Conservation (phyloP, 208 protist species). For the Trypanosoma avium region DNA sequence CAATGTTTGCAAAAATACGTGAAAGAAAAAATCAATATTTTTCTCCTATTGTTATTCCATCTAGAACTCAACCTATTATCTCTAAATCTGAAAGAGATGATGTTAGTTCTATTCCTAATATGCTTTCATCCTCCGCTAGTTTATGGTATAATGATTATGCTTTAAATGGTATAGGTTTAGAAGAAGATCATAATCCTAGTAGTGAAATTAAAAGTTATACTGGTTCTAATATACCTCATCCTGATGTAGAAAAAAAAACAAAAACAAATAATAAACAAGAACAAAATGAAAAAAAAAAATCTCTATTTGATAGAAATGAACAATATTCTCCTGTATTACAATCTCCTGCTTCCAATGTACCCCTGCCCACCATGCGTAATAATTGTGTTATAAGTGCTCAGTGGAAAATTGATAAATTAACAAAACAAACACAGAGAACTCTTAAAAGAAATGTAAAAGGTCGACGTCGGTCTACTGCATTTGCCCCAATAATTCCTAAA, state of each 20-base stretch:
- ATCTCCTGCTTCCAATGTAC: too few species aligned
- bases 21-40: neutral
- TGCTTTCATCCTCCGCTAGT: too few species aligned
- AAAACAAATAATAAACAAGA: neutral
- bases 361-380: too few species aligned
- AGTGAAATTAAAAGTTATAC: too few species aligned
- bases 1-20: neutral
- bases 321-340: too few species aligned
- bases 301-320: neutral
- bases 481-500: conserved; percentile 3
- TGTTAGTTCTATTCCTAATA: neutral
- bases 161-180: too few species aligned
- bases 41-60: conserved; percentile 1
- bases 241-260: neutral
- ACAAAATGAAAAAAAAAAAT: neutral
- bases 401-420: neutral
- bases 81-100: neutral
- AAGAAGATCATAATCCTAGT: too few species aligned
- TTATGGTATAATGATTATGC: too few species aligned
- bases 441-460: neutral
- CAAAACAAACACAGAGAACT: neutral
- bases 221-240: too few species aligned
- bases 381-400: neutral
- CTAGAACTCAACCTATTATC: neutral
- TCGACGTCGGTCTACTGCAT: neutral